These are phyloP conservation scores for Pseudonitzschia delicatissima DNA, from an alignment of 108 stramenopile genomes.

Conservation along the genomic window DNA sequence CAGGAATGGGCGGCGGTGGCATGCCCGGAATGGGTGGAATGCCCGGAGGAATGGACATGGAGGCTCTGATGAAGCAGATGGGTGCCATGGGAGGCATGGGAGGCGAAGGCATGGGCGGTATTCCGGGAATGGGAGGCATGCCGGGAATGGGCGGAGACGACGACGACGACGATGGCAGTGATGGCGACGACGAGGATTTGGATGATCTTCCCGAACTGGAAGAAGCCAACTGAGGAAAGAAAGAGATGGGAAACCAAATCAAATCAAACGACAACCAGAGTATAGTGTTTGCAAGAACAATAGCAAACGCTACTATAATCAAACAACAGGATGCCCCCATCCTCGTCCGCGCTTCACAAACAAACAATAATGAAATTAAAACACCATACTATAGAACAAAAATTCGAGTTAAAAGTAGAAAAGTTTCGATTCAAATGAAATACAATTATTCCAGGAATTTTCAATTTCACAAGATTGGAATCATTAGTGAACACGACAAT, in stretches of 20 bases:
- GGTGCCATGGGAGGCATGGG: constrained; percentile 52
- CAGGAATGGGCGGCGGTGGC: constrained; percentile 53
- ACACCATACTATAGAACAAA: neutral
- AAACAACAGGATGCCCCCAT: neutral
- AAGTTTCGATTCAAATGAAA: no score
- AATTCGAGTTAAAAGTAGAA: no score
- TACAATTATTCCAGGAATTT: no score
- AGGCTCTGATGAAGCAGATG: constrained; percentile 62
- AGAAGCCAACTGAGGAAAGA: constrained; percentile 16
- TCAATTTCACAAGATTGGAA: no score
- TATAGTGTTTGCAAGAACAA: neutral
- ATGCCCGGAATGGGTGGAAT: constrained; percentile 26
- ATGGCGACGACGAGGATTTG: constrained; percentile 66
- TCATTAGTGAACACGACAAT: no score
- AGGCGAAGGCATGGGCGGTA: constrained; percentile 29
- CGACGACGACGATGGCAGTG: constrained; percentile 60
- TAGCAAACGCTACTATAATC: no score
- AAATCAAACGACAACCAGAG: neutral
- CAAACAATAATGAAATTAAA: no score
- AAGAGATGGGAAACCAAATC: neutral
- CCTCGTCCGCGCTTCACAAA: neutral
- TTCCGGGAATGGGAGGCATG: constrained; percentile 16
- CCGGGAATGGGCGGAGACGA: constrained; percentile 19
- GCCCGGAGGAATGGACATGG: constrained; percentile 68
- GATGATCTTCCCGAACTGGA: constrained; percentile 84